These are phyloP conservation scores for Candida hungchunana DNA, from an alignment of 805 yeast species.

Conservation along the genomic window DNA sequence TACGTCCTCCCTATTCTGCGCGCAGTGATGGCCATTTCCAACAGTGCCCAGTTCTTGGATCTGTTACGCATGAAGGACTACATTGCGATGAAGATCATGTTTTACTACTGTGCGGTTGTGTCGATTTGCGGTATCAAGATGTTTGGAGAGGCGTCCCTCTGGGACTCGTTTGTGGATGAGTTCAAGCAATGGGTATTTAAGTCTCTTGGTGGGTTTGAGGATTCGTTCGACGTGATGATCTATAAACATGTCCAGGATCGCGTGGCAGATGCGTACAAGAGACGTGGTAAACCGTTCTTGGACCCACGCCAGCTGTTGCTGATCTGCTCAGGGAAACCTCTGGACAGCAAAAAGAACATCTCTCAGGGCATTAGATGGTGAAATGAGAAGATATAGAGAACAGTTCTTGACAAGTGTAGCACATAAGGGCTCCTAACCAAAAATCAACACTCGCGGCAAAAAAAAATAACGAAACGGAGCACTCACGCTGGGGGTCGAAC, in stretches of 20 bases:
- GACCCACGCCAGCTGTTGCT: constrained; percentile 9
- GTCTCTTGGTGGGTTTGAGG: constrained; percentile 17
- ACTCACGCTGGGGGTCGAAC: constrained; percentile 55
- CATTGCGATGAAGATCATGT: constrained; percentile 22
- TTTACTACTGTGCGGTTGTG: constrained; percentile 17
- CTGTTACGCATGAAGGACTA: constrained; percentile 17
- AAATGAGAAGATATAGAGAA: background rate
- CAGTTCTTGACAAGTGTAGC: too few relatives aligned
- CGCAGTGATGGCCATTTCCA: constrained; percentile 10
- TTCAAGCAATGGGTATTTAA: constrained; percentile 8
- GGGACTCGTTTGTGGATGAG: constrained; percentile 20
- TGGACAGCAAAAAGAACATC: constrained; percentile 1
- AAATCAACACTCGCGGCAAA: too few relatives aligned
- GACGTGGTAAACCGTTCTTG: constrained; percentile 14
- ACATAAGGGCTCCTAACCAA: too few relatives aligned
- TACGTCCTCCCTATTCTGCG: constrained; percentile 21
- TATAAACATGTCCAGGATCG: constrained; percentile 16
- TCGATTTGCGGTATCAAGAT: constrained; percentile 23
- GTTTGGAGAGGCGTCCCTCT: constrained; percentile 13
- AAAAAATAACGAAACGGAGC: constrained; percentile 24
- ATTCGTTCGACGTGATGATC: constrained; percentile 14
- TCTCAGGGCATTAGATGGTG: background rate
- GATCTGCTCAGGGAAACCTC: constrained; percentile 13
- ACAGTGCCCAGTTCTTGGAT: constrained; percentile 5
- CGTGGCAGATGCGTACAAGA: constrained; percentile 6